phyloP scores from a whole-genome alignment of 2,329 filamentous ascomycete genomes.

The Aschersonia sp. region DNA sequence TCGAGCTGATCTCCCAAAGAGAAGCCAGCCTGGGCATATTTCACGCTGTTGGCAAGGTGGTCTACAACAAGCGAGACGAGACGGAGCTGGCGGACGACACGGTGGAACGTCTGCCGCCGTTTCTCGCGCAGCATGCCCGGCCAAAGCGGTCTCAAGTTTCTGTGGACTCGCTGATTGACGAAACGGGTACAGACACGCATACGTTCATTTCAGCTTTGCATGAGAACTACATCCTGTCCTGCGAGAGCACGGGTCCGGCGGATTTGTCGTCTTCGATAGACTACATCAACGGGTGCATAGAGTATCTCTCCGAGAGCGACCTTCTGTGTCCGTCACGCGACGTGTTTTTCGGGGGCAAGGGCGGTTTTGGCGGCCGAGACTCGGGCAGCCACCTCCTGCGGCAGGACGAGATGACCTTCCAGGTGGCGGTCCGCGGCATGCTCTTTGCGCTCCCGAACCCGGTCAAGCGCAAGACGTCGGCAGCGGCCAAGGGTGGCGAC shows the following conservation, averaged over 20 bases:
- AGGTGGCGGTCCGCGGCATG: constrained; percentile 75
- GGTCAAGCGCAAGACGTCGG: constrained; percentile 52
- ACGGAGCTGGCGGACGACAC: constrained; percentile 22
- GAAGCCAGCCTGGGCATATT: constrained; percentile 90
- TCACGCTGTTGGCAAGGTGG: constrained; percentile 87
- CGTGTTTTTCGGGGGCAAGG: constrained; percentile 48
- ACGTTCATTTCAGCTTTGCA: constrained; percentile 85
- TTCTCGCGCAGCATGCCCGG: constrained; percentile 40
- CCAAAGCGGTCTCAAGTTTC: constrained; percentile 50
- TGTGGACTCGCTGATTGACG: constrained; percentile 71
- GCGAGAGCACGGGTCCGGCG: constrained; percentile 38
- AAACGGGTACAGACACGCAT: constrained; percentile 80
- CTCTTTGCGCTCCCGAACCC: constrained; percentile 75
- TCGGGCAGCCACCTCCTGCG: constrained; percentile 59
- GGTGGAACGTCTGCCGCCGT: constrained; percentile 42
- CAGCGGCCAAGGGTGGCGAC: constrained; percentile 34
- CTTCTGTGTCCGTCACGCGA: constrained; percentile 63
- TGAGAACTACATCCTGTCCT: constrained; percentile 86
- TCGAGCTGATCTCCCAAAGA: constrained; percentile 70
- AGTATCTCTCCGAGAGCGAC: constrained; percentile 76
- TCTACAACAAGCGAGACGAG: constrained; percentile 84
- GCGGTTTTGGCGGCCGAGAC: constrained; percentile 36
- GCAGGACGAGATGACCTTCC: constrained; percentile 89
- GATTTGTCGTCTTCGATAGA: constrained; percentile 52
- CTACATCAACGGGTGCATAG: constrained; percentile 71